Conservation (phyloP, 768 basidiomycete species). For the Russula virescens region DNA sequence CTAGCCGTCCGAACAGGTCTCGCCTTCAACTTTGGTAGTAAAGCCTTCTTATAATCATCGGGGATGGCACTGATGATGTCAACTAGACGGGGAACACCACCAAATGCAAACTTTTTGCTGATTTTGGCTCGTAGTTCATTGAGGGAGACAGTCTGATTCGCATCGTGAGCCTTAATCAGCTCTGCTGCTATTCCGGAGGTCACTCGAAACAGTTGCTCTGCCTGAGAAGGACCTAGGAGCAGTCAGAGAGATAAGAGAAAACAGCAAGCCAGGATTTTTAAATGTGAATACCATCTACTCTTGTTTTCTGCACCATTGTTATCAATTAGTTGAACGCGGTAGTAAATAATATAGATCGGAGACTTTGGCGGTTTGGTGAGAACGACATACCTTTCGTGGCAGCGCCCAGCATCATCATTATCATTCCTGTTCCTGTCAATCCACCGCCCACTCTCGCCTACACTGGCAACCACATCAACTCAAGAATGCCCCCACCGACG, state of each 20-base stretch:
- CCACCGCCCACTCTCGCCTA: no score
- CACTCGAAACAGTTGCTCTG: constrained; percentile 83
- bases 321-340: not conserved
- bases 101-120: constrained; percentile 84
- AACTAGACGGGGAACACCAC: constrained; percentile 86
- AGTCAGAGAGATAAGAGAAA: not conserved
- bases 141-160: constrained; percentile 71
- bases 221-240: constrained; percentile 68
- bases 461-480: constrained; percentile 1
- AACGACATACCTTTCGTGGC: constrained; percentile 1
- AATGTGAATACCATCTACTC: constrained; percentile 33
- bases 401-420: no score
- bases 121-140: constrained; percentile 83
- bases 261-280: not conserved
- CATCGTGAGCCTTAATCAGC: constrained; percentile 82
- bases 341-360: not conserved
- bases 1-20: constrained; percentile 95
- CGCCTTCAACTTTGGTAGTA: constrained; percentile 85
- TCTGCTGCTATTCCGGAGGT: constrained; percentile 94
- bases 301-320: constrained; percentile 39
- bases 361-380: not conserved
- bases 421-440: not conserved
- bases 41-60: constrained; percentile 90
- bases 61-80: constrained; percentile 99
- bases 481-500: constrained; percentile 67